phyloP scores from a whole-genome alignment of 192 early-diverging fungal species.

The Coemansia sp. region DNA sequence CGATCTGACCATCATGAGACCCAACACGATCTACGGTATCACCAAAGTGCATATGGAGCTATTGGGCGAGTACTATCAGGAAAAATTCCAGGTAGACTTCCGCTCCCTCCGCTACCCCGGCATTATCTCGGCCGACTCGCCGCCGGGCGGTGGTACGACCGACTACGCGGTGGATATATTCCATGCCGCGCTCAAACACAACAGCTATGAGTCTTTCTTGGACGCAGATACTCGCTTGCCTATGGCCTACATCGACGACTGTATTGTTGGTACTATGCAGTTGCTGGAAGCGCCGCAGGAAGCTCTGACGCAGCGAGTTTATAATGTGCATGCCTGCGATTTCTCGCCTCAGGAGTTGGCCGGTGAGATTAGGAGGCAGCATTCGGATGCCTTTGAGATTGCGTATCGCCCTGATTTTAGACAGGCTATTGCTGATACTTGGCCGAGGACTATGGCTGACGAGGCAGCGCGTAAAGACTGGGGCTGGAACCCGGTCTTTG shows the following conservation, averaged over 20 bases:
- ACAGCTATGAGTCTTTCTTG: constrained; percentile 63
- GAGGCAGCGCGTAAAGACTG: constrained; percentile 61
- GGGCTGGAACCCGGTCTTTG: constrained; percentile 66
- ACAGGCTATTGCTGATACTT: constrained; percentile 67
- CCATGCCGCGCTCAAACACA: constrained; percentile 62
- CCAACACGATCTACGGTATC: constrained; percentile 71
- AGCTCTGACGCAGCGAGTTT: constrained; percentile 60
- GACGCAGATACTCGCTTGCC: constrained; percentile 60
- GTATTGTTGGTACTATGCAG: constrained; percentile 66
- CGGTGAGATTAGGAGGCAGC: constrained; percentile 54
- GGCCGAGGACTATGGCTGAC: constrained; percentile 66
- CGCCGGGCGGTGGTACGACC: constrained; percentile 68
- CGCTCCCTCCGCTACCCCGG: constrained; percentile 67
- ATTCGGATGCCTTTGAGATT: constrained; percentile 59
- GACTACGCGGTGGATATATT: constrained; percentile 73
- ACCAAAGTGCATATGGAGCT: constrained; percentile 69
- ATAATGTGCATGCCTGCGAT: constrained; percentile 65
- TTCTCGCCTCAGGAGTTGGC: constrained; percentile 63
- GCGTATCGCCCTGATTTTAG: constrained; percentile 63
- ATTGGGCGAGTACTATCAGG: constrained; percentile 68
- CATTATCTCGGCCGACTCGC: constrained; percentile 66
- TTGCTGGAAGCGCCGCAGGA: constrained; percentile 59
- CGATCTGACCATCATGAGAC: constrained; percentile 66
- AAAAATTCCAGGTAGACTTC: constrained; percentile 68
- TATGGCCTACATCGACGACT: constrained; percentile 71